phyloP scores from a whole-genome alignment of 163 green algal species.

The Volvox carteri region DNA sequence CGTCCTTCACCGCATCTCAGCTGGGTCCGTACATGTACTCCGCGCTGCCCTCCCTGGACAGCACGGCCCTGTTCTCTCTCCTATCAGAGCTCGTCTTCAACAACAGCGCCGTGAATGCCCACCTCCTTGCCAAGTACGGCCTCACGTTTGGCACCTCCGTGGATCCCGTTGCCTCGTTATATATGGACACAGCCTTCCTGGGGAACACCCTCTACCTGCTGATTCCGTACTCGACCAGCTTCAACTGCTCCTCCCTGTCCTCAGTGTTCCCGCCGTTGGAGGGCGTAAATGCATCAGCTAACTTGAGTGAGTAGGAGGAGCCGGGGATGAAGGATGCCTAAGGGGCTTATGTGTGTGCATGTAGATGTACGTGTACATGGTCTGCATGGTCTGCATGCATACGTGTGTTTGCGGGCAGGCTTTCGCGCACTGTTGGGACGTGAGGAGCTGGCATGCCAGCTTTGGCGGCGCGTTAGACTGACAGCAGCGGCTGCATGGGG shows the following conservation, averaged over 20 bases:
- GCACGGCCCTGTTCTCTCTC: neutral
- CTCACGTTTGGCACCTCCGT: neutral
- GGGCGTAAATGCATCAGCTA: neutral
- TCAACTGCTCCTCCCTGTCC: conserved; percentile 1
- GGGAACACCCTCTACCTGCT: neutral
- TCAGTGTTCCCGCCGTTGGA: neutral
- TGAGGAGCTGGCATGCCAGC: too few relatives aligned
- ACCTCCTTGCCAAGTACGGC: conserved; percentile 30
- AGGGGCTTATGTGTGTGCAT: neutral
- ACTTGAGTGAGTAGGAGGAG: neutral
- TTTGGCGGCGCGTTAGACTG: too few relatives aligned
- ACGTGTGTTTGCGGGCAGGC: neutral
- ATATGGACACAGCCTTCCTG: conserved; percentile 8
- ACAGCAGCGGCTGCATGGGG: too few relatives aligned
- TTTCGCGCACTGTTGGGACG: too few relatives aligned
- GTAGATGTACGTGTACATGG: neutral
- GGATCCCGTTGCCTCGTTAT: neutral
- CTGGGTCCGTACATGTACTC: neutral
- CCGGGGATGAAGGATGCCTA: too few relatives aligned
- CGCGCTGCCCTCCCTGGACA: neutral
- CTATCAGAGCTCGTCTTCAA: neutral
- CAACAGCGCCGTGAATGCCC: neutral
- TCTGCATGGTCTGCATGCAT: neutral
- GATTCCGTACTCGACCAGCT: neutral
- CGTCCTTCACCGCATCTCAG: neutral